These are phyloP conservation scores for Venturia effusa DNA, from an alignment of 2,329 filamentous ascomycete species.

Conservation along the genomic window DNA sequence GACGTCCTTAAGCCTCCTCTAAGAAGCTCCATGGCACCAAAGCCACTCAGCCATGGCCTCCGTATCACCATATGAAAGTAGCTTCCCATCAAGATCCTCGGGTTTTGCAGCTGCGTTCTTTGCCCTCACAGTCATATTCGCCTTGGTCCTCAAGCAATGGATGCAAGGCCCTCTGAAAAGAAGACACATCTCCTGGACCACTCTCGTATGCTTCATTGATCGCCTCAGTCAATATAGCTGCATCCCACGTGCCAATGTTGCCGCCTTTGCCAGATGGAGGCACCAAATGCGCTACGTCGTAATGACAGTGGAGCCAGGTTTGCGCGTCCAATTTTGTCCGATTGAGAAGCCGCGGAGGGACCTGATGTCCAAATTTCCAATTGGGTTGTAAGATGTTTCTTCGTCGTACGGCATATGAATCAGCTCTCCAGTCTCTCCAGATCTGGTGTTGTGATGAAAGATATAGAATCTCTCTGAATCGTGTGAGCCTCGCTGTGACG, in stretches of 20 bases:
- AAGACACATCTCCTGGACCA: too few species aligned
- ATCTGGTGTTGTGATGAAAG: background rate
- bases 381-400: constrained; percentile 26
- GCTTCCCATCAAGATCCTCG: too few species aligned
- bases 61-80: too few species aligned
- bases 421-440: background rate
- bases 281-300: constrained; percentile 52
- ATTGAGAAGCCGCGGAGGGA: constrained; percentile 42
- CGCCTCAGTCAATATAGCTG: constrained; percentile 34
- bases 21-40: too few species aligned
- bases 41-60: too few species aligned
- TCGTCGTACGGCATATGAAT: constrained; percentile 25
- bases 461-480: background rate
- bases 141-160: too few species aligned
- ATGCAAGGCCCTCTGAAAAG: too few species aligned
- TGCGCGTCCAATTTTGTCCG: constrained; percentile 37
- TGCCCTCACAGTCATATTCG: too few species aligned
- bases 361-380: background rate
- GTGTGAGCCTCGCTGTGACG: too few species aligned
- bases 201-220: too few species aligned
- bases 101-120: too few species aligned
- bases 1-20: too few species aligned
- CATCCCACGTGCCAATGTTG: constrained; percentile 47
- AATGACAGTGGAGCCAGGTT: constrained; percentile 41
- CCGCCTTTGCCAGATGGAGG: constrained; percentile 49